Percentiles rank a stretch among this genome's conserved stretches.
Conservation (phyloP, 805 yeast genomes). For the Blastobotrys robertii region DNA sequence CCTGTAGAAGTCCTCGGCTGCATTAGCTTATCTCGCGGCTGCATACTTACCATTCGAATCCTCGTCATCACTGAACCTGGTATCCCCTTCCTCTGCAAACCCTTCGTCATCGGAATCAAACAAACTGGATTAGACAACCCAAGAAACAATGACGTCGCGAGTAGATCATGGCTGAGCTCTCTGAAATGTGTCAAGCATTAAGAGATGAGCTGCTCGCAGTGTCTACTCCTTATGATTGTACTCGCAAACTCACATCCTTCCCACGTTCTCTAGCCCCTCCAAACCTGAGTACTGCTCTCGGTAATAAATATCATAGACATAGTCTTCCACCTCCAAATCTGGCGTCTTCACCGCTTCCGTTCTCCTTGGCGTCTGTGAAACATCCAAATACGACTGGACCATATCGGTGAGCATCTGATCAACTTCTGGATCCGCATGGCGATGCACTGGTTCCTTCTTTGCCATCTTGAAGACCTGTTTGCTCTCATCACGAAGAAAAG, state of each 20-base stretch:
- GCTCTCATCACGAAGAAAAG: constrained; percentile 2
- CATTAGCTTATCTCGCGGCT: neutral
- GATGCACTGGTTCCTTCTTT: constrained; percentile 13
- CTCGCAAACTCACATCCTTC: constrained; percentile 25
- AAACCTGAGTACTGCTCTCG: constrained; percentile 38
- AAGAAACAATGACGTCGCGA: constrained; percentile 7
- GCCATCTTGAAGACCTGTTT: constrained; percentile 2
- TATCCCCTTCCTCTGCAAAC: constrained; percentile 32
- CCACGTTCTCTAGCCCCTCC: constrained; percentile 16
- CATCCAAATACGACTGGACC: constrained; percentile 50
- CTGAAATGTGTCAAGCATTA: constrained; percentile 29
- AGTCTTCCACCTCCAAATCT: constrained; percentile 42
- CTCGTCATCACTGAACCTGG: constrained; percentile 28
- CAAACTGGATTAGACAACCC: constrained; percentile 8
- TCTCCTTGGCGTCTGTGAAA: constrained; percentile 22
- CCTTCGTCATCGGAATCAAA: constrained; percentile 21
- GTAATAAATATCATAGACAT: constrained; percentile 86
- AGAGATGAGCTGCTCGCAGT: constrained; percentile 20
- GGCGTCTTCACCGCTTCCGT: constrained; percentile 7
- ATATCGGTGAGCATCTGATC: constrained; percentile 65
- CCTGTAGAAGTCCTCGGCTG: constrained; percentile 79
- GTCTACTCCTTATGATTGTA: neutral
- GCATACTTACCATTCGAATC: constrained; percentile 27
- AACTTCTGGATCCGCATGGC: constrained; percentile 26
- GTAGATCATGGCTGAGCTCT: neutral